Conservation (phyloP, 768 basidiomycete species). For the Mycena venus region DNA sequence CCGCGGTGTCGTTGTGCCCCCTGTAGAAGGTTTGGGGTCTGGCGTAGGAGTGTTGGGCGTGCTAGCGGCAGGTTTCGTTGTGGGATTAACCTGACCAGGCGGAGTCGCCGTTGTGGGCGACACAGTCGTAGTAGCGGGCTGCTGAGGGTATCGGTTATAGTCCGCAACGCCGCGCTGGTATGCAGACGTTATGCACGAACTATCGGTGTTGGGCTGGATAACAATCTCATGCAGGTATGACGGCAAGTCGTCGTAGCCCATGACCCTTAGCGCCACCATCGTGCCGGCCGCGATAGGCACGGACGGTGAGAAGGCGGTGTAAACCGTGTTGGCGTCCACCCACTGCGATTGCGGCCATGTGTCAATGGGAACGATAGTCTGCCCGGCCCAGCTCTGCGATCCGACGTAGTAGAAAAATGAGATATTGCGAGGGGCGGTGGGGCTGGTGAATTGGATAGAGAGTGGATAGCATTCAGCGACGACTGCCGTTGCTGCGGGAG, state of each 20-base stretch:
- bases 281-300: neutral
- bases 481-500: neutral
- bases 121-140: neutral
- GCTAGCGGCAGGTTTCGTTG: too few relatives aligned
- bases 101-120: neutral
- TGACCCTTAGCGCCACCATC: neutral
- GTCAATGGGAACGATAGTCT: neutral
- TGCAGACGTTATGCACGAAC: neutral
- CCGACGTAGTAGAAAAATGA: conserved; percentile 1
- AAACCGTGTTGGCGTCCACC: neutral
- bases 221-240: neutral
- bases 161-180: neutral
- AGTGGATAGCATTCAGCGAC: conserved; percentile 10
- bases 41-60: neutral
- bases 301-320: neutral
- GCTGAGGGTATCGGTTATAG: neutral
- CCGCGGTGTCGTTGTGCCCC: neutral
- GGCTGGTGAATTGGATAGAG: neutral
- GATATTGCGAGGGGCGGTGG: neutral
- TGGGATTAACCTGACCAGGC: neutral
- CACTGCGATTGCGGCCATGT: neutral
- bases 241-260: neutral
- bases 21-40: neutral
- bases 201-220: neutral
- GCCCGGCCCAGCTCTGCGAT: neutral